Percentiles rank a stretch among this genome's conserved stretches.
These are phyloP conservation scores for Lomentospora prolificans DNA, from an alignment of 2,329 filamentous ascomycete species.

Conservation along the genomic window DNA sequence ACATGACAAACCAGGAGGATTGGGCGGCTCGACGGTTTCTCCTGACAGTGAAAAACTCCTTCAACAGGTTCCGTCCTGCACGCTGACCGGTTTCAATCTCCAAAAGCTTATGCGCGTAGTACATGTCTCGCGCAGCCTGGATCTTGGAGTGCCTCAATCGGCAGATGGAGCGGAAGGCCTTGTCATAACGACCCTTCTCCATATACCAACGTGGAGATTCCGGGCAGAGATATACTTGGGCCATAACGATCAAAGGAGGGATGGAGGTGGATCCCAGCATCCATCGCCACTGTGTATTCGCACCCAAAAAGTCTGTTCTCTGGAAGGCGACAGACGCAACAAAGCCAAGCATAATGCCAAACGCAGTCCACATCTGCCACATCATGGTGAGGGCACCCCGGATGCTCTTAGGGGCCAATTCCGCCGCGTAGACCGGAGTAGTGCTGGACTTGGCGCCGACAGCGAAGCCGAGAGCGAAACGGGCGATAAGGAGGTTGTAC, in stretches of 20 bases:
- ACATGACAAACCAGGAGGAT: slow-evolving; percentile 53
- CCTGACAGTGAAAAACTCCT: slow-evolving; percentile 49
- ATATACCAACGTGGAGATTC: slow-evolving; percentile 43
- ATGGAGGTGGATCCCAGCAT: slow-evolving; percentile 61
- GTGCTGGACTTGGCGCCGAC: too few relatives aligned
- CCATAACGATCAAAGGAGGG: slow-evolving; percentile 46
- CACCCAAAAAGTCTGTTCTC: slow-evolving; percentile 35
- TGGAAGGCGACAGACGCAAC: slow-evolving; percentile 51
- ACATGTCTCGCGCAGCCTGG: slow-evolving; percentile 45
- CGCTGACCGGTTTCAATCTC: slow-evolving; percentile 38
- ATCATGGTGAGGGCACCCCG: slow-evolving; percentile 61
- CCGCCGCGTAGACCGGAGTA: slow-evolving; percentile 63
- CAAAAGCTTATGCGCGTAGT: slow-evolving; percentile 47
- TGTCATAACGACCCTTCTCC: slow-evolving; percentile 31
- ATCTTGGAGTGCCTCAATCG: slow-evolving; percentile 39
- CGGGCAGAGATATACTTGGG: slow-evolving; percentile 38
- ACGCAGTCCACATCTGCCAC: slow-evolving; percentile 33
- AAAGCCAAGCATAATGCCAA: slow-evolving; percentile 48
- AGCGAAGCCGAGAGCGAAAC: slow-evolving; percentile 20
- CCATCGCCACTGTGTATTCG: slow-evolving; percentile 55
- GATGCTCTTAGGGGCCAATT: slow-evolving; percentile 53
- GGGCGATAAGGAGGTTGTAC: slow-evolving; percentile 51
- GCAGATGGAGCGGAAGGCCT: slow-evolving; percentile 37
- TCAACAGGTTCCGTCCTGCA: slow-evolving; percentile 32
- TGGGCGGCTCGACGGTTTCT: slow-evolving; percentile 52